A percentile compares a stretch with the other conserved stretches of the same genome.
Conservation (phyloP, 768 basidiomycete genomes). For the Tricholoma matsutake region DNA sequence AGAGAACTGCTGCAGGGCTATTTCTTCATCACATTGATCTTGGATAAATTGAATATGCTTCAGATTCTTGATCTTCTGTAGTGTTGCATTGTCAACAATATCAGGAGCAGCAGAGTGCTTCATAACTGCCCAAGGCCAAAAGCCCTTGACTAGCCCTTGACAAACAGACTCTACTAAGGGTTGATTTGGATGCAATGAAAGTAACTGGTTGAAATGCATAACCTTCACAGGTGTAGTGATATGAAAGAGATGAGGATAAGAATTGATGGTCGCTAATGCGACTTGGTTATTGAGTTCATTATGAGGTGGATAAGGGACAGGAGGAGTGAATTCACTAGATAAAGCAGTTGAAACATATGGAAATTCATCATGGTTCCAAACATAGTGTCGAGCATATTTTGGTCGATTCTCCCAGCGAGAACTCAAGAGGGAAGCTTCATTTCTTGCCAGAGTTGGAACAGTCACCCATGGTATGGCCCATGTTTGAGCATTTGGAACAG, state of each 20-base stretch:
- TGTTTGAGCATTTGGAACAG: constrained; percentile 13
- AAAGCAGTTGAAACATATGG: background rate
- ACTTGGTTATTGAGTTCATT: background rate
- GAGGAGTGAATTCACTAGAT: background rate
- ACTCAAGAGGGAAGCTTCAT: background rate
- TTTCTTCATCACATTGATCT: background rate
- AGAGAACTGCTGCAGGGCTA: background rate
- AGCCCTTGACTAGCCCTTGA: too few relatives aligned
- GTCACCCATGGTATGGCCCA: too few relatives aligned
- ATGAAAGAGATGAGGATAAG: background rate
- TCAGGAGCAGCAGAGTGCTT: background rate
- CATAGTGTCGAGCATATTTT: background rate
- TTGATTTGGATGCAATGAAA: constrained; percentile 1
- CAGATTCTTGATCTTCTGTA: background rate
- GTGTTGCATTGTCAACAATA: background rate
- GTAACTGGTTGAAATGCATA: background rate
- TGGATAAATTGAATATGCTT: background rate
- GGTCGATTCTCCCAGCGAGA: background rate
- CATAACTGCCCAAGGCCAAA: too few relatives aligned
- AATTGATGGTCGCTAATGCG: background rate
- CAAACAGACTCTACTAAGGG: too few relatives aligned
- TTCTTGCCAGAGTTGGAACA: background rate
- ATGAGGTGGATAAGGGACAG: background rate
- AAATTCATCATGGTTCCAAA: background rate
- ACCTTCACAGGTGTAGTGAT: background rate